These are phyloP conservation scores for Apiospora saccharicola DNA, from an alignment of 2,329 filamentous ascomycete genomes.

Conservation along the genomic window DNA sequence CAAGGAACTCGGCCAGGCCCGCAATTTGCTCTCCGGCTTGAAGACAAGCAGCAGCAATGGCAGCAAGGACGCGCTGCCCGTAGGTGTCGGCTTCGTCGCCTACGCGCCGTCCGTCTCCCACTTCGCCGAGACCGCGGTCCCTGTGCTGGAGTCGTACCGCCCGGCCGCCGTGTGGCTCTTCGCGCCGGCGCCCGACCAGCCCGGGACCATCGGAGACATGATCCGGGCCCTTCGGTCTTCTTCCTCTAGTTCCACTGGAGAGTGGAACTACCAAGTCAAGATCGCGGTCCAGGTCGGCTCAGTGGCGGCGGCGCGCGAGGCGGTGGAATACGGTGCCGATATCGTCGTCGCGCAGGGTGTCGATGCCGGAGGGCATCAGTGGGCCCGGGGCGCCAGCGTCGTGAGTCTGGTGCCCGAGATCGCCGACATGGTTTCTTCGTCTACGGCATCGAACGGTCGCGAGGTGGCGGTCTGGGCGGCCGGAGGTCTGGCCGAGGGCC, in stretches of 20 bases:
- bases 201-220: slow-evolving; percentile 33
- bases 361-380: slow-evolving; percentile 62
- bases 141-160: slow-evolving; percentile 58
- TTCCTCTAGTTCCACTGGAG: not conserved
- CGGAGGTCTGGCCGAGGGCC: slow-evolving; percentile 60
- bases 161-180: slow-evolving; percentile 74
- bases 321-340: slow-evolving; percentile 57
- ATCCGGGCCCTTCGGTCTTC: slow-evolving; percentile 27
- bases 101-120: slow-evolving; percentile 52
- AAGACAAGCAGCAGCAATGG: not conserved
- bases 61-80: slow-evolving; percentile 45
- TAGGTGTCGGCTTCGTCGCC: slow-evolving; percentile 70
- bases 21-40: not conserved
- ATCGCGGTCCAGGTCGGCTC: slow-evolving; percentile 70
- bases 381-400: slow-evolving; percentile 52
- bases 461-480: slow-evolving; percentile 51
- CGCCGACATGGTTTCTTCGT: slow-evolving; percentile 44
- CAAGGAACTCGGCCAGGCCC: slow-evolving; percentile 38
- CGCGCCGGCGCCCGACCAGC: slow-evolving; percentile 55
- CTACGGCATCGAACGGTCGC: slow-evolving; percentile 35
- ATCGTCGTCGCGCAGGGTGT: slow-evolving; percentile 64
- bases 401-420: slow-evolving; percentile 58
- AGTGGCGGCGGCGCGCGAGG: slow-evolving; percentile 60
- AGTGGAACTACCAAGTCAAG: slow-evolving; percentile 44
- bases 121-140: slow-evolving; percentile 51